Evolutionary conservation across 1,139 yeast species (phyloP), one percentile per base, ranked within the genome.

Genomic region (Candida smagusa): DNA sequence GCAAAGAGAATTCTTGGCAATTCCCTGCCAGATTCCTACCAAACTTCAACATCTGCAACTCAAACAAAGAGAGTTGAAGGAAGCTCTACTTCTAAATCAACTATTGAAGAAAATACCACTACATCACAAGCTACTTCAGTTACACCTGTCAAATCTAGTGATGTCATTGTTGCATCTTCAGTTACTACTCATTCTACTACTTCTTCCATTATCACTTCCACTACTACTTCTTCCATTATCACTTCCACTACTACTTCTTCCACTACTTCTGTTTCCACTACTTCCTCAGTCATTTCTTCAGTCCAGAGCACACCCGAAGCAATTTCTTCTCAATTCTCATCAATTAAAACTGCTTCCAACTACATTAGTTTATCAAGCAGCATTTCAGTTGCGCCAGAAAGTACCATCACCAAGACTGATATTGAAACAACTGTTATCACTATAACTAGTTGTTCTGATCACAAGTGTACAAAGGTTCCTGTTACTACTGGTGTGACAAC

Each of bases 361-460:
- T 16, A 3, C 19, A 16, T 16, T 16, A 16, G 19, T 5, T 16
- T 16, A 5, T 16, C 19, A 16, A 16, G 19, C 19, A 16, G 19
- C 19, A 16, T 16, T 16, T 16, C 5, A 16, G 19, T 16, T 16
- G 19, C 19, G 5, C 19, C 19, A 16, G 19, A 16, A 16, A 16
- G 13, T 27, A 12, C 29, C 13, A 27, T 12, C 12, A 27, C 13
- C 16, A 27, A 12, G 12, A 12, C 13, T 27, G 16, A 11, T 27
- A 21, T 22, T 8, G 9, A 22, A 31, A 43, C 47, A 22, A 40
- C 30, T 32, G 30, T 53, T 7, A 40, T 57, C 33, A 53, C 62
- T 39, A 45, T 57, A 41, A 54, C 65, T 30, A 41, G 61, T 28
- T 46, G 62, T 37, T 35, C 46, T 41, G 46, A 48, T 50, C 33